phyloP scores from a whole-genome alignment of 2,329 filamentous ascomycete genomes.

The Penicillium sp. region DNA sequence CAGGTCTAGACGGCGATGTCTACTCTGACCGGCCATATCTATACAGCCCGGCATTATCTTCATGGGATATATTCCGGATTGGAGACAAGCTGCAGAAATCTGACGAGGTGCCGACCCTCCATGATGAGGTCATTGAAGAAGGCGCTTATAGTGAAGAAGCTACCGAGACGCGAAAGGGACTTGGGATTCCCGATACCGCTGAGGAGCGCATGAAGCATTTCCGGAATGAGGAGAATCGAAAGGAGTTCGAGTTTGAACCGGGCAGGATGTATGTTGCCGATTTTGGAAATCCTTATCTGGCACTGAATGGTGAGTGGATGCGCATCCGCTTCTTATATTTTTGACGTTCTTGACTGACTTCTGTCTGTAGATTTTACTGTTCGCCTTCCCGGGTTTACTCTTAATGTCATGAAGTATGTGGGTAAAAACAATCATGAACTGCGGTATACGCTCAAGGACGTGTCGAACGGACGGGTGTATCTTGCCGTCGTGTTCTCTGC shows the following conservation, averaged over 20 bases:
- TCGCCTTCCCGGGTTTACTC: constrained; percentile 36
- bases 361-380: constrained; percentile 35
- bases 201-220: constrained; percentile 60
- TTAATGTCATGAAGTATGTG: constrained; percentile 40
- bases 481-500: constrained; percentile 79
- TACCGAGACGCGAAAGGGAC: constrained; percentile 42
- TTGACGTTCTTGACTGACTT: background rate
- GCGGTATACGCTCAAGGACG: constrained; percentile 89
- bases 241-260: constrained; percentile 58
- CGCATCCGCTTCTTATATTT: background rate
- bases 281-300: constrained; percentile 90
- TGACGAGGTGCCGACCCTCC: constrained; percentile 36
- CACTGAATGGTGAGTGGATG: constrained; percentile 63
- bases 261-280: constrained; percentile 61
- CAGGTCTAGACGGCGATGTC: constrained; percentile 82
- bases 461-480: constrained; percentile 67
- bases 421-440: constrained; percentile 71
- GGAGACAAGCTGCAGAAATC: constrained; percentile 46
- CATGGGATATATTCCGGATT: constrained; percentile 72
- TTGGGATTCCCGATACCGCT: constrained; percentile 52
- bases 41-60: constrained; percentile 75
- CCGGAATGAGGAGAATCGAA: constrained; percentile 53
- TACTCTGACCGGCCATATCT: constrained; percentile 83
- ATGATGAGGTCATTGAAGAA: constrained; percentile 59
- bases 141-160: constrained; percentile 59